These are phyloP conservation scores for Lachnellula hyalina DNA, from an alignment of 2,329 filamentous ascomycete species.

Conservation along the genomic window DNA sequence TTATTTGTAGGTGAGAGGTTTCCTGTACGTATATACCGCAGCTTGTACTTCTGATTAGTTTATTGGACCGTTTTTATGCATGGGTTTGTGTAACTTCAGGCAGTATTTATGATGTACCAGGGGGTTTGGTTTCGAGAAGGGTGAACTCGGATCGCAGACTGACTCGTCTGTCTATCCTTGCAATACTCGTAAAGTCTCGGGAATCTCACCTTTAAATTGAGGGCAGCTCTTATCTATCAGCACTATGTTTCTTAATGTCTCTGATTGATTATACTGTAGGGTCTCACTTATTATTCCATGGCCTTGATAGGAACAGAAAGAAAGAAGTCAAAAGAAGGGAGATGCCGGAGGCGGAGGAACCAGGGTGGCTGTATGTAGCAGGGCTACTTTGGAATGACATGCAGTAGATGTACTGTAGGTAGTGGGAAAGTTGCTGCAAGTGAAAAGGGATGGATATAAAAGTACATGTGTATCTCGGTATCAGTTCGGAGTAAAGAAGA, in stretches of 20 bases:
- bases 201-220: neutral
- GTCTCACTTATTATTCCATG: too few species aligned
- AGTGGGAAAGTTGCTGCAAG: neutral
- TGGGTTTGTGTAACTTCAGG: too few species aligned
- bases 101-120: neutral
- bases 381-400: neutral
- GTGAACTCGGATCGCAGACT: constrained; percentile 7
- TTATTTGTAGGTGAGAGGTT: too few species aligned
- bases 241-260: neutral
- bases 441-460: neutral
- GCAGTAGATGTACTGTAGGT: neutral
- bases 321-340: neutral
- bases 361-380: constrained; percentile 10
- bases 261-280: neutral
- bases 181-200: neutral
- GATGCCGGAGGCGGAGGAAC: constrained; percentile 3
- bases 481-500: neutral
- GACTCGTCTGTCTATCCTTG: neutral
- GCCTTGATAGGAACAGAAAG: too few species aligned
- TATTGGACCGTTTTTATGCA: too few species aligned
- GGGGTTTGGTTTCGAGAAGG: neutral
- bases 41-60: neutral
- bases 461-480: neutral
- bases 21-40: neutral
- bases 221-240: neutral